phyloP scores from a whole-genome alignment of 805 yeast species.

The Grigorovia jiainica region DNA sequence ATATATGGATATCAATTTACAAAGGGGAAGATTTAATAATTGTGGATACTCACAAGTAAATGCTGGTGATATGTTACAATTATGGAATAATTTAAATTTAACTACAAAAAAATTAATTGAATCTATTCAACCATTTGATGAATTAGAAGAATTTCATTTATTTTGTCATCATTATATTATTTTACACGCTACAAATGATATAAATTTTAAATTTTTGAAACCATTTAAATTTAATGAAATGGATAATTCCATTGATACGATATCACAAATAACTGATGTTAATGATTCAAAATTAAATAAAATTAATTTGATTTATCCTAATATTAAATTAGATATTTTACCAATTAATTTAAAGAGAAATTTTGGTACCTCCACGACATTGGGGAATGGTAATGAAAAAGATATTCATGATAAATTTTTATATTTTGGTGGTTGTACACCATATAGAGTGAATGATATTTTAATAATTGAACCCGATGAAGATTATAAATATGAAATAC shows the following conservation, averaged over 20 bases:
- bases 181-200: slow-evolving; percentile 49
- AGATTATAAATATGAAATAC: slow-evolving; percentile 3
- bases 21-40: slow-evolving; percentile 38
- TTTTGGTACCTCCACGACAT: slow-evolving; percentile 16
- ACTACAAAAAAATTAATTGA: slow-evolving; percentile 35
- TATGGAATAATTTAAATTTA: slow-evolving; percentile 44
- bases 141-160: slow-evolving; percentile 70
- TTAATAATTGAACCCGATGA: slow-evolving; percentile 6
- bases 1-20: slow-evolving; percentile 45
- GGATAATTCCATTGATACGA: neutral
- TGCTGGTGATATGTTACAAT: slow-evolving; percentile 43
- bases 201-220: slow-evolving; percentile 6
- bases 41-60: slow-evolving; percentile 42
- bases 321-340: neutral
- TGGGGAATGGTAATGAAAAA: slow-evolving; percentile 4
- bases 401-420: slow-evolving; percentile 4
- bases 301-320: neutral
- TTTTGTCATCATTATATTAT: slow-evolving; percentile 70
- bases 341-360: slow-evolving; percentile 8
- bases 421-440: slow-evolving; percentile 33
- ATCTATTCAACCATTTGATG: slow-evolving; percentile 63
- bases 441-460: slow-evolving; percentile 18
- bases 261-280: neutral
- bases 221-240: slow-evolving; percentile 4
- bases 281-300: neutral